phyloP scores from a whole-genome alignment of 345 rosid genomes.

The Dimocarpus longan region DNA sequence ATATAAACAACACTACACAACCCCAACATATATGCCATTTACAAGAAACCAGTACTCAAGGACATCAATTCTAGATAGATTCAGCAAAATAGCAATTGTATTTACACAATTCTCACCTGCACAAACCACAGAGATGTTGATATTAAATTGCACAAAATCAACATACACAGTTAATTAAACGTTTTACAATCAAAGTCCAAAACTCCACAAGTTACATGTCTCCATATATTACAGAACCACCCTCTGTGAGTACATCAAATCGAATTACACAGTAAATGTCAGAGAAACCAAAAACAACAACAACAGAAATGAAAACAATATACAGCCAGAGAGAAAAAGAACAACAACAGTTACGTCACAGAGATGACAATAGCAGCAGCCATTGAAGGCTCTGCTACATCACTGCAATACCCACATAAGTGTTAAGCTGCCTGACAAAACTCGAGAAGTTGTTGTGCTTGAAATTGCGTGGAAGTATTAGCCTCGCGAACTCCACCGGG shows the following conservation, averaged over 20 bases:
- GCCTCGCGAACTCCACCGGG: slow-evolving; percentile 75
- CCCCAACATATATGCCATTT: slow-evolving; percentile 14
- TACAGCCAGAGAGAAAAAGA: slow-evolving; percentile 1
- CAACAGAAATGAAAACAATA: slow-evolving; percentile 1
- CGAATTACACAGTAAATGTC: slow-evolving; percentile 13
- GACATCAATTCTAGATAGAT: slow-evolving; percentile 2
- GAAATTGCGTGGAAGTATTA: slow-evolving; percentile 81
- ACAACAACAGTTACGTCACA: slow-evolving; percentile 25
- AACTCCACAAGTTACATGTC: background rate
- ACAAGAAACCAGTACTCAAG: background rate
- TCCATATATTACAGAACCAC: background rate
- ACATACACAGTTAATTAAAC: background rate
- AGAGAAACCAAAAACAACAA: slow-evolving; percentile 9
- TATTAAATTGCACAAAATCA: slow-evolving; percentile 2
- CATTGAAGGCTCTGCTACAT: slow-evolving; percentile 28
- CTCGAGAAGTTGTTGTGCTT: slow-evolving; percentile 99
- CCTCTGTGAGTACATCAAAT: slow-evolving; percentile 12
- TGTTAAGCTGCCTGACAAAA: slow-evolving; percentile 93
- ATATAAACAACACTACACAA: background rate
- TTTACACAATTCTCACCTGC: slow-evolving; percentile 3
- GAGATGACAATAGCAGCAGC: slow-evolving; percentile 39
- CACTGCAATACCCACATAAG: slow-evolving; percentile 80
- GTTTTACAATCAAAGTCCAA: background rate
- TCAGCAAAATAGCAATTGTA: background rate
- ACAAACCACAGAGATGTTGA: background rate